A percentile compares a stretch with the other conserved stretches of the same genome.
phyloP scores from a whole-genome alignment of 2,329 filamentous ascomycete genomes.

The Botrytis deweyae region DNA sequence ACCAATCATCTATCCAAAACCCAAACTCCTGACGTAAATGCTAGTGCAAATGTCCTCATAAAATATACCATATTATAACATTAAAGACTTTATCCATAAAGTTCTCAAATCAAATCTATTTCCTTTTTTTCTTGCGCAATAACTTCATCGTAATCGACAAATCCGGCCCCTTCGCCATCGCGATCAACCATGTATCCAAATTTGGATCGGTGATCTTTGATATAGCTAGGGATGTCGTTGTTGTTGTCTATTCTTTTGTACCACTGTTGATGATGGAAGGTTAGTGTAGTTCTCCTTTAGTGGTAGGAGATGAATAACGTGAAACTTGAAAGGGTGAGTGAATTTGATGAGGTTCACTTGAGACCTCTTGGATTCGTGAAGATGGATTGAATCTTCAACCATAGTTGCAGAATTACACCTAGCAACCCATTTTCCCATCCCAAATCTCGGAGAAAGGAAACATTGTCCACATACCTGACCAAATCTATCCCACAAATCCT shows the following conservation, averaged over 20 bases:
- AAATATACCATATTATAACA: background rate
- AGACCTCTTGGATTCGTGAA: background rate
- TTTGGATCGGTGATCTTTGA: slow-evolving; percentile 35
- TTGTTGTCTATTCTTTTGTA: slow-evolving; percentile 44
- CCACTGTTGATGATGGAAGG: background rate
- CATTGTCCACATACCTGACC: slow-evolving; percentile 29
- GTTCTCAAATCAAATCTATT: background rate
- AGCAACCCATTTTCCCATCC: background rate
- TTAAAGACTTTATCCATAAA: background rate
- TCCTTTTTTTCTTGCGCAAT: background rate
- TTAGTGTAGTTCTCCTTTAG: background rate
- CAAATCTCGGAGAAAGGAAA: background rate
- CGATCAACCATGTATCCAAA: slow-evolving; percentile 32
- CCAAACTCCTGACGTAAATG: background rate
- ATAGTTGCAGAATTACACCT: background rate
- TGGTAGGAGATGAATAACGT: background rate
- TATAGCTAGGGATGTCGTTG: slow-evolving; percentile 44
- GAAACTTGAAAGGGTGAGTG: background rate
- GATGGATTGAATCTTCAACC: background rate
- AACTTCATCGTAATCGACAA: slow-evolving; percentile 26
- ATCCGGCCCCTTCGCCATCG: slow-evolving; percentile 29
- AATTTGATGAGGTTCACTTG: background rate
- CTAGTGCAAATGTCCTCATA: background rate
- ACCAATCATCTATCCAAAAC: background rate
- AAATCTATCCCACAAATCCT: slow-evolving; percentile 45